Evolutionary conservation across 129 eudicot species (phyloP).

Genomic region (Flaveria linearis): DNA sequence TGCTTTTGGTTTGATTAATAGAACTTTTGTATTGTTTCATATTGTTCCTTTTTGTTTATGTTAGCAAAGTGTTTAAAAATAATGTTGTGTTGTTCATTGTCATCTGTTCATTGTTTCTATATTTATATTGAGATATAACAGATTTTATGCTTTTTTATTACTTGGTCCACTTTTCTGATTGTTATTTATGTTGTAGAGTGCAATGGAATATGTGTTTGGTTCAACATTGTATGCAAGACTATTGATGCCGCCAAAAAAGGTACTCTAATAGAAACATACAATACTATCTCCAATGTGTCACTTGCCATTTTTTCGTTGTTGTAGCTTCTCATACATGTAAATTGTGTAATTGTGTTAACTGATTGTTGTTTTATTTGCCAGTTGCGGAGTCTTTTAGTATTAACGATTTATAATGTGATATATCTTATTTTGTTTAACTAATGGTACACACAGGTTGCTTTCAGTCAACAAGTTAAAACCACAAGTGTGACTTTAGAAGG

Average conservation of each 20-base stretch:
- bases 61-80: not conserved
- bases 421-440: not conserved
- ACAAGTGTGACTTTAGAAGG: slow-evolving; percentile 94
- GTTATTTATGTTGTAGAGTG: slow-evolving; percentile 59
- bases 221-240: slow-evolving; percentile 91
- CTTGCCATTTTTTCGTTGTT: not conserved
- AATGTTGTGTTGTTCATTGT: not conserved
- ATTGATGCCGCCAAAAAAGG: slow-evolving; percentile 84
- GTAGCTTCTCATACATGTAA: slow-evolving; percentile 9
- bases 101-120: slow-evolving; percentile 8
- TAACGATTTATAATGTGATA: not conserved
- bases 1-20: not conserved
- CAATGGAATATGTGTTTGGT: slow-evolving; percentile 98
- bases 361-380: not conserved
- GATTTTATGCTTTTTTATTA: not conserved
- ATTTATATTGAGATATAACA: not conserved
- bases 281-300: slow-evolving; percentile 1
- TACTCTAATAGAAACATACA: slow-evolving; percentile 27
- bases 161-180: slow-evolving; percentile 13
- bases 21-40: slow-evolving; percentile 1
- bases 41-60: slow-evolving; percentile 14
- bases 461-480: slow-evolving; percentile 58
- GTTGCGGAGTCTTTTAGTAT: not conserved
- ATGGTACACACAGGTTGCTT: slow-evolving; percentile 70
- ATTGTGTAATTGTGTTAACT: slow-evolving; percentile 7